These are phyloP conservation scores for Colletotrichum echinochloae DNA, from an alignment of 2,329 filamentous ascomycete genomes.

Conservation along the genomic window DNA sequence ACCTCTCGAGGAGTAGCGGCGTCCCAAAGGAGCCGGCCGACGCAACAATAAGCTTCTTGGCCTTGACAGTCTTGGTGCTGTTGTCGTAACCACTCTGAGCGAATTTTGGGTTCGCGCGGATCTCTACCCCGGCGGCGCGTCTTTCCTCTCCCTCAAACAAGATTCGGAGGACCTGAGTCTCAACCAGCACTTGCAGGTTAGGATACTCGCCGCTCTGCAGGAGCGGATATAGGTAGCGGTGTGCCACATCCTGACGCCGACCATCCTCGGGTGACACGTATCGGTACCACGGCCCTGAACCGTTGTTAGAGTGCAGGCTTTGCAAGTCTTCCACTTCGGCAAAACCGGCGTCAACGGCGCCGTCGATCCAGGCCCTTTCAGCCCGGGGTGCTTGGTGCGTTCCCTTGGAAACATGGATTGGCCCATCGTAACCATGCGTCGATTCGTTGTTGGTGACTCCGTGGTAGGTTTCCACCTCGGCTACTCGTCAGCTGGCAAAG, in stretches of 20 bases:
- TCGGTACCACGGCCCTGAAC: conserved; percentile 37
- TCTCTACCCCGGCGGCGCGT: conserved; percentile 61
- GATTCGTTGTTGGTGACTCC: conserved; percentile 52
- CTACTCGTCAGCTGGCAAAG: background rate
- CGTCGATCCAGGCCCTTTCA: conserved; percentile 59
- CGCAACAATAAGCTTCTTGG: conserved; percentile 57
- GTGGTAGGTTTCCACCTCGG: conserved; percentile 61
- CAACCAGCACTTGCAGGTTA: conserved; percentile 48
- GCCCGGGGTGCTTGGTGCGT: conserved; percentile 53
- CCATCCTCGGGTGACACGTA: conserved; percentile 52
- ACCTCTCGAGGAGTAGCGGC: conserved; percentile 21
- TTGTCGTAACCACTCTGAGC: conserved; percentile 44
- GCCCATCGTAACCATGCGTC: conserved; percentile 61
- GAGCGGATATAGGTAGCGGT: conserved; percentile 46
- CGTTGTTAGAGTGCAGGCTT: conserved; percentile 53
- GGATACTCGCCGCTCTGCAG: conserved; percentile 46
- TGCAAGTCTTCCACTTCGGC: conserved; percentile 61
- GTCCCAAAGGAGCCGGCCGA: conserved; percentile 12
- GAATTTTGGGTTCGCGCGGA: conserved; percentile 55
- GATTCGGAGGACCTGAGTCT: conserved; percentile 44
- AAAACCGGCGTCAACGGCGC: conserved; percentile 58
- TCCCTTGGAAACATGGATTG: conserved; percentile 61
- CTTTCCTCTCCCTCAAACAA: conserved; percentile 59
- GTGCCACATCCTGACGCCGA: conserved; percentile 52
- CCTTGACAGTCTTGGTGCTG: conserved; percentile 49